Conservation (phyloP, 176 grass and related monocot genomes). For the Lolium multiflorum region DNA sequence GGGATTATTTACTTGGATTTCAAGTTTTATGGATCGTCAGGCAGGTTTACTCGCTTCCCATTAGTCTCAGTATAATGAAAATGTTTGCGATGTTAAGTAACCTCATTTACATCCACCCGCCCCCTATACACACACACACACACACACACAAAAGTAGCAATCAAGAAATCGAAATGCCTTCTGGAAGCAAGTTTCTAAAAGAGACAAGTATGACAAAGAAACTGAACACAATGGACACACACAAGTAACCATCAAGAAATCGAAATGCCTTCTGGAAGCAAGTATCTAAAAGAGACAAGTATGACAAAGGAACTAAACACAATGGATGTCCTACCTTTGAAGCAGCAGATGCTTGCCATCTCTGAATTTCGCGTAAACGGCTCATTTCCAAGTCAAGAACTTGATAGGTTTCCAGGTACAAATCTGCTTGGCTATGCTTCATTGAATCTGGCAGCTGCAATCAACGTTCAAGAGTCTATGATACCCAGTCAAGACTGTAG, state of each 20-base stretch:
- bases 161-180: not conserved
- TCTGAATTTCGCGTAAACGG: constrained; percentile 97
- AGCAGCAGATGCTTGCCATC: constrained; percentile 99
- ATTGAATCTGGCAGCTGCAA: constrained; percentile 97
- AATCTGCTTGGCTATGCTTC: constrained; percentile 96
- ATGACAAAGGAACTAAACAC: constrained; percentile 32
- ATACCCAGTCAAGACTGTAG: constrained; percentile 28
- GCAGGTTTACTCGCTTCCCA: not conserved
- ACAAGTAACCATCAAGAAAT: not conserved
- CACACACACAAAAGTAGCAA: not conserved
- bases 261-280: not conserved
- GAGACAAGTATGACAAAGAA: constrained; percentile 26
- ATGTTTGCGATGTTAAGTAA: not conserved
- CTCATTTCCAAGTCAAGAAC: constrained; percentile 99
- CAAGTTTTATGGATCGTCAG: constrained; percentile 5
- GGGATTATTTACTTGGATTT: not conserved
- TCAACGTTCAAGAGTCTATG: constrained; percentile 40
- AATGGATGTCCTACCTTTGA: constrained; percentile 69
- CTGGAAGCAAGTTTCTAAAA: constrained; percentile 18
- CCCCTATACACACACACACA: not conserved
- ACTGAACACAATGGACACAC: constrained; percentile 18
- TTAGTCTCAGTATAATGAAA: constrained; percentile 5
- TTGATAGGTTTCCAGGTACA: constrained; percentile 97
- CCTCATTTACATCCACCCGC: not conserved
- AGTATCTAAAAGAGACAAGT: constrained; percentile 32